Base-by-base conservation (phyloP, 768 basidiomycete genomes). In the Mycena rosella region DNA sequence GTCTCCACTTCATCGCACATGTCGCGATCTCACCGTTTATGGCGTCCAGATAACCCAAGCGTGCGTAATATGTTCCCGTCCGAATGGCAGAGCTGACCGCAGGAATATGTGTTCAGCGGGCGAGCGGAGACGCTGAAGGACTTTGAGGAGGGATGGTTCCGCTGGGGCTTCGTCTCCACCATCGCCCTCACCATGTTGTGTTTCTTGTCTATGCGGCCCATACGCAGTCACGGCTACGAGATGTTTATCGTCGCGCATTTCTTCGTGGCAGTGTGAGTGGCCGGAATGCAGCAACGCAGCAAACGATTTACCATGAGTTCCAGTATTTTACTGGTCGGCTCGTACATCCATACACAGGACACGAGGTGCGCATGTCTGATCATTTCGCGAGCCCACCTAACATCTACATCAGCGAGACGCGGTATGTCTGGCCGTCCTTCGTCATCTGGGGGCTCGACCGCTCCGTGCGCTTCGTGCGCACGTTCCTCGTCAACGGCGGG, bases 401-500 rank as follows among this genome's bases (percentile, higher is more conserved):
- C 56, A n/a, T 30, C 20, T 29, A 17, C 17, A 2, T 15, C 34
- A 84, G 80, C 30, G 74, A 75, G 24, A 73, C 80, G 26, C 75
- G 76, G 40, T 63, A 81, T 60, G 71, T 87, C 30, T 89, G 85
- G 83, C 86, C 87, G 5, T 76, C 83, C 0, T 80, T 89, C 68
- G 59, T 85, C 57, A 66, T 89, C 67, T 89, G 88, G 88, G 86
- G 79, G 0, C 69, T 89, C 48, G 89, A 91, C 72, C 83, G 87
- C 42, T 63, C 82, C 27, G 68, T 88, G 49, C 86, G 89, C 18
- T 13, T 81, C n/a, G 60, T 79, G 18, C 85, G 88, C 14, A 73
- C 87, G 6, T 68, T 84, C 42, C 58, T 78, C 18, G 81, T 75
- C 77, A 89, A 88, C 70, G 76, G 80, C 71, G 75, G 77, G 24